Evolutionary conservation across 768 basidiomycete species (phyloP).

Genomic region (Mycena amicta): DNA sequence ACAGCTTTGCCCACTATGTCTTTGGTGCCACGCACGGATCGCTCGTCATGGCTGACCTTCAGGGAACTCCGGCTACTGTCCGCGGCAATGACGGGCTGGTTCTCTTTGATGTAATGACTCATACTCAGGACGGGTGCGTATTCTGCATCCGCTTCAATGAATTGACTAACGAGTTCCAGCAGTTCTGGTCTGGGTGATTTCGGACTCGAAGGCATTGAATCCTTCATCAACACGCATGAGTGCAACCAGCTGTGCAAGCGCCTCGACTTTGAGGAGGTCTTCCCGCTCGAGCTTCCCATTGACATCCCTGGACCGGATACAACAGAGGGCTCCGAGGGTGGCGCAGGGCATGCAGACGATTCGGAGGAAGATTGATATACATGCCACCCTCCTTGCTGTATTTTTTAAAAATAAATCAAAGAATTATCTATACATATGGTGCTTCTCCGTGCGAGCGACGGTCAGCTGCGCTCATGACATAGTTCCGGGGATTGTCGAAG

Average conservation of each 20-base stretch:
- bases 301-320: background rate
- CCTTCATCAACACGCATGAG: background rate
- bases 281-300: background rate
- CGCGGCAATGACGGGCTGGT: background rate
- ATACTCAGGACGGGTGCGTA: background rate
- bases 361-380: background rate
- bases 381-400: background rate
- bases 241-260: slow-evolving; percentile 6
- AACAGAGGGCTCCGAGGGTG: slow-evolving; percentile 3
- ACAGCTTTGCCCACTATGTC: slow-evolving; percentile 1
- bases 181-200: slow-evolving; percentile 12
- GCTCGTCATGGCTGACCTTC: background rate
- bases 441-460: no score
- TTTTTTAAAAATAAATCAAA: background rate
- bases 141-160: background rate
- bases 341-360: background rate
- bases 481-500: background rate
- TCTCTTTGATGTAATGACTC: slow-evolving; percentile 1
- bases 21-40: background rate
- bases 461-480: background rate
- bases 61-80: background rate
- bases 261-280: background rate
- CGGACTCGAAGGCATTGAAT: slow-evolving; percentile 5
- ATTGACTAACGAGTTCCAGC: background rate
- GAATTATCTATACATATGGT: background rate